These are phyloP conservation scores for Pyrus communis DNA, from an alignment of 306 rosid species.

Conservation along the genomic window DNA sequence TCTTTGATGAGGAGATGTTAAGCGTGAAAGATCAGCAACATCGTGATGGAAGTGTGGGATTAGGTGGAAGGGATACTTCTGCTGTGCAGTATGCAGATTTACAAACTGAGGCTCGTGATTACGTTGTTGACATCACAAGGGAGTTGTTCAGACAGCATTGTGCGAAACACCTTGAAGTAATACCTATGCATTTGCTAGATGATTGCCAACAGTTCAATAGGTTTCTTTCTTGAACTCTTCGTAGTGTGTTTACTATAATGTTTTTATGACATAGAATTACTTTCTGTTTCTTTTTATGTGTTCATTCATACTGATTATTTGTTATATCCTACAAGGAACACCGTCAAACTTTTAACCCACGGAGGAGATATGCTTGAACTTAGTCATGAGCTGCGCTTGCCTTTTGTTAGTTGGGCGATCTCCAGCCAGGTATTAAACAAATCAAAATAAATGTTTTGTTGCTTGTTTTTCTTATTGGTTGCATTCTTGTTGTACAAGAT, in stretches of 20 bases:
- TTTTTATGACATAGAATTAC: not conserved
- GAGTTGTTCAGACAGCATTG: conserved; percentile 78
- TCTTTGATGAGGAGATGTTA: conserved; percentile 70
- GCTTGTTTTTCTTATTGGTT: not conserved
- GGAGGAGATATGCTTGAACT: conserved; percentile 99
- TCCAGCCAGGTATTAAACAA: conserved; percentile 55
- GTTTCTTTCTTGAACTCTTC: conserved; percentile 32
- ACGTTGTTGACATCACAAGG: conserved; percentile 57
- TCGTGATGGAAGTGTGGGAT: conserved; percentile 40
- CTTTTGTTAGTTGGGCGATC: conserved; percentile 74
- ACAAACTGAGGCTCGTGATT: conserved; percentile 76
- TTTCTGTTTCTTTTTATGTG: not conserved
- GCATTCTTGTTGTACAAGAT: not conserved
- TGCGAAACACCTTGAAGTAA: conserved; percentile 76
- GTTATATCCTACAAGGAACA: conserved; percentile 49
- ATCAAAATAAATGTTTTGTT: not conserved
- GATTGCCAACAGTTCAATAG: conserved; percentile 66
- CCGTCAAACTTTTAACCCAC: conserved; percentile 82
- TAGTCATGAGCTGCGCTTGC: conserved; percentile 77
- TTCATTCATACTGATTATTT: conserved; percentile 21
- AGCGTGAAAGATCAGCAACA: conserved; percentile 44
- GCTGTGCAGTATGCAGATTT: conserved; percentile 59
- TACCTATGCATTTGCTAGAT: conserved; percentile 62
- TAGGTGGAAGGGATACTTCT: conserved; percentile 40
- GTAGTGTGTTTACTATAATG: conserved; percentile 6